phyloP scores from a whole-genome alignment of 345 rosid species.

The Populus ilicifolia region DNA sequence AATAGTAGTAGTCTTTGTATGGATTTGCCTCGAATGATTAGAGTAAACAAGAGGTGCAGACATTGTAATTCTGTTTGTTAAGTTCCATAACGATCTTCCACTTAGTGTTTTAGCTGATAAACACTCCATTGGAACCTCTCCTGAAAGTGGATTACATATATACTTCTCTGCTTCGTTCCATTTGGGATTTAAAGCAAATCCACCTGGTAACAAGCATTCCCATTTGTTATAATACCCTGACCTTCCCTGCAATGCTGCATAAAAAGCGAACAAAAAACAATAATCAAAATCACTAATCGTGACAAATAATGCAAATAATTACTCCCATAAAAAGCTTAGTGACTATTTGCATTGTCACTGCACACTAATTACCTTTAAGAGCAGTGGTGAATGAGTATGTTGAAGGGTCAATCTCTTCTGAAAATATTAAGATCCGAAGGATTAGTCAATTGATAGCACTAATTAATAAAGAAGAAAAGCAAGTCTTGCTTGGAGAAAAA shows the following conservation, averaged over 20 bases:
- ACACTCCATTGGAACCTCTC: constrained; percentile 96
- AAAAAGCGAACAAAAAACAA: background rate
- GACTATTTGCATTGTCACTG: background rate
- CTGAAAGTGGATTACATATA: constrained; percentile 95
- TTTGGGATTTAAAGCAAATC: constrained; percentile 78
- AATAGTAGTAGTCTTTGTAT: constrained; percentile 26
- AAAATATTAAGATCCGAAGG: background rate
- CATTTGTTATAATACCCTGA: constrained; percentile 37
- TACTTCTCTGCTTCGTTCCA: constrained; percentile 99
- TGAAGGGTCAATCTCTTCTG: constrained; percentile 93
- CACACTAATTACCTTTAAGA: constrained; percentile 49
- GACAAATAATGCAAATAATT: background rate
- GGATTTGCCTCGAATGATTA: constrained; percentile 30
- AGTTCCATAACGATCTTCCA: constrained; percentile 63
- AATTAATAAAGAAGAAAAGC: background rate
- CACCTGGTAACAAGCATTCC: constrained; percentile 74
- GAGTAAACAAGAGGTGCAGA: constrained; percentile 79
- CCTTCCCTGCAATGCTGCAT: constrained; percentile 80
- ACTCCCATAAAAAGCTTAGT: background rate
- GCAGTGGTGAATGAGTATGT: constrained; percentile 89
- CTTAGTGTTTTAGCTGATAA: constrained; percentile 77
- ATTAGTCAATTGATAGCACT: background rate
- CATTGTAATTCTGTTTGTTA: constrained; percentile 46
- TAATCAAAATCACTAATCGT: background rate
- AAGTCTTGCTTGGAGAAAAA: background rate